These are phyloP conservation scores for Populus hybrid DNA, from an alignment of 441 rosid species.

Conservation along the genomic window DNA sequence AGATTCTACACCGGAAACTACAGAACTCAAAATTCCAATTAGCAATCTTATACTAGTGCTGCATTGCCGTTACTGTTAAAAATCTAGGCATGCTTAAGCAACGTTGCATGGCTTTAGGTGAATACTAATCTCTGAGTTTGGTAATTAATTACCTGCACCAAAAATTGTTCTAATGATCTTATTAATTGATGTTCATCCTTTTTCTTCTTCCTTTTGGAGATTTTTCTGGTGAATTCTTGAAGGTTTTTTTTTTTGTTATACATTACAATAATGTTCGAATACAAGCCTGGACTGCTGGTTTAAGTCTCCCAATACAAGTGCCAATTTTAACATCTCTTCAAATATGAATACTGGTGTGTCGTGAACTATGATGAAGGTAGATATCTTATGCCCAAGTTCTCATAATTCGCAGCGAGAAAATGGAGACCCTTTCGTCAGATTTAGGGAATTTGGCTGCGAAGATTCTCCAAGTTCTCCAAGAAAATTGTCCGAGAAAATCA, in stretches of 20 bases:
- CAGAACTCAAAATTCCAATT: background rate
- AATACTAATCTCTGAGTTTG: background rate
- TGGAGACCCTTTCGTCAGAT: slow-evolving; percentile 38
- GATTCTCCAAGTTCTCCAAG: slow-evolving; percentile 26
- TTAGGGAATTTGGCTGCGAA: slow-evolving; percentile 55
- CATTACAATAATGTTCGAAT: background rate
- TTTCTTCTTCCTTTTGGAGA: background rate
- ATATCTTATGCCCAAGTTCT: background rate
- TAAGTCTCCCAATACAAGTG: background rate
- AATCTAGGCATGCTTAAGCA: background rate
- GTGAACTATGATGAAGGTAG: background rate
- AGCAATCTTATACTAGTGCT: background rate
- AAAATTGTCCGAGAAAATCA: slow-evolving; percentile 17
- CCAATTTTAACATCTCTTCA: background rate
- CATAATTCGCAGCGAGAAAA: slow-evolving; percentile 44
- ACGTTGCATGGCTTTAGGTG: background rate
- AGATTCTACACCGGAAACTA: background rate
- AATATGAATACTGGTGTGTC: background rate
- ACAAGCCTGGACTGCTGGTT: background rate
- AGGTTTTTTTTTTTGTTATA: background rate
- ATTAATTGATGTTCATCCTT: no score
- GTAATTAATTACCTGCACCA: background rate
- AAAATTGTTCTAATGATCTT: background rate
- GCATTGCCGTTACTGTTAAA: background rate
- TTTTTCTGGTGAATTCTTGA: background rate